Conservation (phyloP, 2,329 filamentous ascomycete species). For the Xylaria sp. region DNA sequence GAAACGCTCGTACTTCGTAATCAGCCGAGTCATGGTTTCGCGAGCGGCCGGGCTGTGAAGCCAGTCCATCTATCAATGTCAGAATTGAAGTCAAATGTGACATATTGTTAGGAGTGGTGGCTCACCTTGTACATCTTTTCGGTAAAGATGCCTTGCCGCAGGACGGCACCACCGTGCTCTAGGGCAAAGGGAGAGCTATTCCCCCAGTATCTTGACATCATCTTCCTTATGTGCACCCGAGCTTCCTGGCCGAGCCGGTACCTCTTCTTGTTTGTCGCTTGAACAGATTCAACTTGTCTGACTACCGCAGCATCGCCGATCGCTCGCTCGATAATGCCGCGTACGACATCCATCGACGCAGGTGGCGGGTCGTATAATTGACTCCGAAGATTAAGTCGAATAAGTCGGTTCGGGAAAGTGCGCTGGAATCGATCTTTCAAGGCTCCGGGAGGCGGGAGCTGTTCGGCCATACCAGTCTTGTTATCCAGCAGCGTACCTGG, state of each 20-base stretch:
- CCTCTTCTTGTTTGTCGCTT: constrained; percentile 35
- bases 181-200: constrained; percentile 73
- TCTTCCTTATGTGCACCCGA: constrained; percentile 66
- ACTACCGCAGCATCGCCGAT: constrained; percentile 55
- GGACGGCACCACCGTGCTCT: constrained; percentile 72
- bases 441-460: constrained; percentile 39
- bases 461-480: constrained; percentile 61
- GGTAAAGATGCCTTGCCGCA: constrained; percentile 73
- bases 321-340: constrained; percentile 59
- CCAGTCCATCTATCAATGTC: constrained; percentile 70
- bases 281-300: constrained; percentile 53
- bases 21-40: constrained; percentile 72
- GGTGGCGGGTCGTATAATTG: constrained; percentile 53
- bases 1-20: constrained; percentile 74
- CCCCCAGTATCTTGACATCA: constrained; percentile 78
- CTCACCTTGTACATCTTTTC: constrained; percentile 75
- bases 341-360: constrained; percentile 63
- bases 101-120: background rate
- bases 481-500: constrained; percentile 73
- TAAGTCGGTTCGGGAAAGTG: constrained; percentile 68
- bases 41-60: constrained; percentile 74
- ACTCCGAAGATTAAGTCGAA: constrained; percentile 59
- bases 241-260: constrained; percentile 47
- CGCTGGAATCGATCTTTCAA: constrained; percentile 47
- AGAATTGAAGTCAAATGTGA: background rate